Base-by-base conservation (phyloP, 345 rosid genomes). In the Reutealis trisperma region DNA sequence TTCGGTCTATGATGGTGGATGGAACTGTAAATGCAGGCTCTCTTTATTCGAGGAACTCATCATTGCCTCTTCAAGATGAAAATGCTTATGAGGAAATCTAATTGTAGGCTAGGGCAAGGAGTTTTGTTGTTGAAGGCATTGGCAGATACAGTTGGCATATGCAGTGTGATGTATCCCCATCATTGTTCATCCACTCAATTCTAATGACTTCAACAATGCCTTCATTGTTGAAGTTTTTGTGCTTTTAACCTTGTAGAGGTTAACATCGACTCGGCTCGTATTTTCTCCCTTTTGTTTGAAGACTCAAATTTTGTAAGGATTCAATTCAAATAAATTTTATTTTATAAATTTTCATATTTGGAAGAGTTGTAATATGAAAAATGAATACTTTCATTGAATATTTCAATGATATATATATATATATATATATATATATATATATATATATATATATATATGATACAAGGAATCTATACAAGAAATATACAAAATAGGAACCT, bases 1-100 rank as follows among this genome's bases (percentile, higher is more conserved):
- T 92, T 47, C 84, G 92, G 54, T 77, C 87, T 25, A 79, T 47
- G 84, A 90, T 94, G 86, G 69, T 72, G 22, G 96, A 92, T 47
- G 94, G 89, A 83, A 82, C 77, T 8, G 88, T 83, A 61, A 87
- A 77, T 69, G 64, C 74, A 57, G 82, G 84, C 42, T 76, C 89
- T 68, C 83, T 84, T 12, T 78, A 55, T 73, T 57, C 71, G 25
- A 86, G 81, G 68, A 86, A 80, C 77, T 75, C 77, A 14, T 55
- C 86, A 1, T 71, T 60, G 73, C 80, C 89, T 34, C 75, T 37
- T 66, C 75, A 75, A 57, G 92, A 89, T 24, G 91, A 88, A 62
- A 83, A 82, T 75, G 76, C 76, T 54, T 64, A 68, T 42, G 94
- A 86, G 24, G 92, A 83, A 72, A 81, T 85, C 47, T 86, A 78